Percentiles rank a stretch among this genome's conserved stretches.
phyloP scores from a whole-genome alignment of 1,139 yeast genomes.

The Blastobotrys illinoisensis region DNA sequence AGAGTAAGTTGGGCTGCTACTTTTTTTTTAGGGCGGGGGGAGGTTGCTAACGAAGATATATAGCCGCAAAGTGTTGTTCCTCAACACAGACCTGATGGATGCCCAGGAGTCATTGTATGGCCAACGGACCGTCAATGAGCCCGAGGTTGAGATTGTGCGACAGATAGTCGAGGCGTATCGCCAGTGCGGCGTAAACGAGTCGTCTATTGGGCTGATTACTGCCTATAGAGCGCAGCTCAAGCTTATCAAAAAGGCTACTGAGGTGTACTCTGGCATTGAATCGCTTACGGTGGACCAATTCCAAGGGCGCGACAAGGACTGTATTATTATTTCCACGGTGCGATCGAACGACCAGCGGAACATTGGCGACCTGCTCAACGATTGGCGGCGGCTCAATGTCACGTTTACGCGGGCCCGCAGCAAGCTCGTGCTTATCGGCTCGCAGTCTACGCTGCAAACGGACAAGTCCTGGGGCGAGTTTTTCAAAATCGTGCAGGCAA shows the following conservation, averaged over 20 bases:
- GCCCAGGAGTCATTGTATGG: constrained; percentile 53
- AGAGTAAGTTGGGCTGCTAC: no score
- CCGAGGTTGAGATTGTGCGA: constrained; percentile 62
- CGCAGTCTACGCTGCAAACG: constrained; percentile 54
- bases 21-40: background rate
- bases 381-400: constrained; percentile 90
- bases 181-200: constrained; percentile 53
- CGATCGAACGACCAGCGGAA: constrained; percentile 64
- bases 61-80: constrained; percentile 52
- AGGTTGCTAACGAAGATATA: background rate
- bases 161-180: constrained; percentile 59
- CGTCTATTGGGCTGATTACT: constrained; percentile 79
- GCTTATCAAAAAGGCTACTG: constrained; percentile 44
- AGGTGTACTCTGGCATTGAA: constrained; percentile 48
- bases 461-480: constrained; percentile 57
- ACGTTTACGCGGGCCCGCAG: constrained; percentile 88
- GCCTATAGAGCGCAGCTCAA: constrained; percentile 78
- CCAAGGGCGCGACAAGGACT: constrained; percentile 93
- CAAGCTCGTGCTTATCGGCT: constrained; percentile 79
- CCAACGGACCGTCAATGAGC: constrained; percentile 65
- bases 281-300: constrained; percentile 90
- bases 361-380: constrained; percentile 75
- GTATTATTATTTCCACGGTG: constrained; percentile 81
- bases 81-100: constrained; percentile 68
- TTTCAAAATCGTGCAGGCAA: constrained; percentile 50